Percentiles rank a stretch among this genome's conserved stretches.
Evolutionary conservation across 148 eudicot genomes (phyloP).

Genomic region (Limonium bicolor): DNA sequence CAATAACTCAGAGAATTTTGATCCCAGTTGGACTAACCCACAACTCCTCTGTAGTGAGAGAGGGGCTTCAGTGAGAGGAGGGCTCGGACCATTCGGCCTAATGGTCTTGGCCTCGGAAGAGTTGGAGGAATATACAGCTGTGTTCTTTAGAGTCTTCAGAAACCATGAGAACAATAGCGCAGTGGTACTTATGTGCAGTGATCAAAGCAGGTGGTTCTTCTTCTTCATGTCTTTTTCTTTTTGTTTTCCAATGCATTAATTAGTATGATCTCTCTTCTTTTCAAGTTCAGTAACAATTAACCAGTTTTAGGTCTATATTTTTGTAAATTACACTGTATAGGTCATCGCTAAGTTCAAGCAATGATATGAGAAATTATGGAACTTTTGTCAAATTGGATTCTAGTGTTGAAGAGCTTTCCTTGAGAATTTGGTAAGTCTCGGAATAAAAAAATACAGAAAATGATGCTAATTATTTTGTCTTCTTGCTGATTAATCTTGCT

Average conservation of each 20-base stretch:
- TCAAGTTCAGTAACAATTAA: background rate
- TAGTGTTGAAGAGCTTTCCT: background rate
- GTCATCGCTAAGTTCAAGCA: background rate
- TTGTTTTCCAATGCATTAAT: background rate
- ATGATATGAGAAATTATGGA: background rate
- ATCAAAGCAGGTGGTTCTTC: background rate
- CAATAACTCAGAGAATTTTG: slow-evolving; percentile 13
- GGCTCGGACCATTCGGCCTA: background rate
- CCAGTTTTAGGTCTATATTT: background rate
- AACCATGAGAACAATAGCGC: background rate
- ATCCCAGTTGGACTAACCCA: slow-evolving; percentile 17
- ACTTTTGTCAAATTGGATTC: background rate
- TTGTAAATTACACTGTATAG: too few relatives aligned
- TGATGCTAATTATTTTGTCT: too few relatives aligned
- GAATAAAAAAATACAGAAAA: too few relatives aligned
- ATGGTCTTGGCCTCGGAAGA: background rate
- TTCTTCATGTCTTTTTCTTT: background rate
- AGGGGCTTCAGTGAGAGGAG: background rate
- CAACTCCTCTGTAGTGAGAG: slow-evolving; percentile 20
- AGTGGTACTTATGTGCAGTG: background rate
- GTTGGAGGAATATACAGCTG: background rate
- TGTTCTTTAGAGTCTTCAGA: background rate
- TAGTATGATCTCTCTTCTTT: background rate
- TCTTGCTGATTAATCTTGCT: too few relatives aligned
- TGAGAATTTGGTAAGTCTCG: too few relatives aligned